Base-by-base conservation (phyloP, 805 yeast species). In the Ogataea pini region DNA sequence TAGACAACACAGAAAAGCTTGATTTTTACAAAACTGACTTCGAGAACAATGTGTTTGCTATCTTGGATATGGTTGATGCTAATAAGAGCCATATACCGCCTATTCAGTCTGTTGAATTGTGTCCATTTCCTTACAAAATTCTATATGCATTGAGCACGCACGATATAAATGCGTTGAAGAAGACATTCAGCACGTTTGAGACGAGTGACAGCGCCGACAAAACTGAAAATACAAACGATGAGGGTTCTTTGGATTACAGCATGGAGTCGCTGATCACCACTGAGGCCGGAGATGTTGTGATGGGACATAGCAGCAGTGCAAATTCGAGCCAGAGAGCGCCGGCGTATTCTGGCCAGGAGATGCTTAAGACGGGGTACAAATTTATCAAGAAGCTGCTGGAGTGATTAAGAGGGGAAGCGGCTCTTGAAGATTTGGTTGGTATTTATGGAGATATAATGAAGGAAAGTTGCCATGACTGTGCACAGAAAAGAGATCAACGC, bases 41-140 rank as follows among this genome's bases (percentile, higher is more conserved):
- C 42, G 69, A 67, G 33, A 57, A 60, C 6, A 65, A 69, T 12
- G 49, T 86, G 38, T 52, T 71, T 44, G 64, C 70, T 46, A 76
- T 85, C n/a, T 66, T 80, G 29, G 74, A 77, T 13, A 63, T 69
- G n/a, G 80, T 73, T 13, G 86, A 85, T 57, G 57, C 61, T 6
- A 73, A 83, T 58, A 83, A 80, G 57, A 78, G 73, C 41, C 90
- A 85, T 55, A 81, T 88, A 2, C 95, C 96, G 3, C 86, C 88
- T 0, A 84, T 87, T 19, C 78, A 85, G 14, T 77, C 87, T 1
- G 69, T 82, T 13, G 89, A 84, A 3, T 68, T 77, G 24, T 68
- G 82, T 9, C 92, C 94, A 2, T 87, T 87, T 58, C 88, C 79
- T 0, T 79, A 74, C 55, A 66, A 67, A 39, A 69, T 80, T 3